Conservation (phyloP, 805 yeast species). For the Pichia nanzhaoensis region DNA sequence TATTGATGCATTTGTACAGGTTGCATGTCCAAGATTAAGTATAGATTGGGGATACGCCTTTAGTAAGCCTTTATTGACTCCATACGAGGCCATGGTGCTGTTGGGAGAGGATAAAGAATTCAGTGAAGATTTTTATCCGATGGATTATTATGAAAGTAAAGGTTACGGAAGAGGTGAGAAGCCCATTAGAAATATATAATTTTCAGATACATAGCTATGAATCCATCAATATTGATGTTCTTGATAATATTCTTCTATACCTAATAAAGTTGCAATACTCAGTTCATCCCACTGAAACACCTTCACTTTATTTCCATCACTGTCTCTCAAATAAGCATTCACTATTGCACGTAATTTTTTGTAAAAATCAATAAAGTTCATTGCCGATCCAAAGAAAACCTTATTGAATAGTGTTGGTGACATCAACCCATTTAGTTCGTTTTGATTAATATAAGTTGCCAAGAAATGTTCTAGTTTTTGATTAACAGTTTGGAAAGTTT, state of each 20-base stretch:
- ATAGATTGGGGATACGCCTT: slow-evolving; percentile 99
- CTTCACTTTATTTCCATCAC: slow-evolving; percentile 18
- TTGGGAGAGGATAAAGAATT: slow-evolving; percentile 65
- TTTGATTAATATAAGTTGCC: slow-evolving; percentile 56
- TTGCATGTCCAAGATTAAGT: slow-evolving; percentile 93
- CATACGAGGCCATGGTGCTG: slow-evolving; percentile 93
- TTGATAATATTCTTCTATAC: slow-evolving; percentile 41
- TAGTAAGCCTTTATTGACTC: slow-evolving; percentile 83
- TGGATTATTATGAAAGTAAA: slow-evolving; percentile 88
- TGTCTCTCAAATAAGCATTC: slow-evolving; percentile 31
- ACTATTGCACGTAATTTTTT: slow-evolving; percentile 33
- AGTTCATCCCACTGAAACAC: slow-evolving; percentile 47
- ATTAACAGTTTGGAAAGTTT: slow-evolving; percentile 39
- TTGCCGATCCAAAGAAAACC: slow-evolving; percentile 43
- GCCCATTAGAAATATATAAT: slow-evolving; percentile 40
- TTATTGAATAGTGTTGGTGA: slow-evolving; percentile 58
- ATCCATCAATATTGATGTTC: slow-evolving; percentile 7
- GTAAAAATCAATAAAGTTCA: slow-evolving; percentile 44
- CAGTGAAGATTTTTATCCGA: slow-evolving; percentile 67
- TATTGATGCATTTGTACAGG: slow-evolving; percentile 92
- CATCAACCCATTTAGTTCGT: slow-evolving; percentile 47
- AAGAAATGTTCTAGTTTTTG: slow-evolving; percentile 42
- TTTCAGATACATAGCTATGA: too few species aligned
- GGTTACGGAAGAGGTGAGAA: slow-evolving; percentile 87
- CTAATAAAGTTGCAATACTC: slow-evolving; percentile 66